Percentiles rank a stretch among this genome's conserved stretches.
Conservation (phyloP, 1,139 yeast genomes). For the Ogataea hybrid region DNA sequence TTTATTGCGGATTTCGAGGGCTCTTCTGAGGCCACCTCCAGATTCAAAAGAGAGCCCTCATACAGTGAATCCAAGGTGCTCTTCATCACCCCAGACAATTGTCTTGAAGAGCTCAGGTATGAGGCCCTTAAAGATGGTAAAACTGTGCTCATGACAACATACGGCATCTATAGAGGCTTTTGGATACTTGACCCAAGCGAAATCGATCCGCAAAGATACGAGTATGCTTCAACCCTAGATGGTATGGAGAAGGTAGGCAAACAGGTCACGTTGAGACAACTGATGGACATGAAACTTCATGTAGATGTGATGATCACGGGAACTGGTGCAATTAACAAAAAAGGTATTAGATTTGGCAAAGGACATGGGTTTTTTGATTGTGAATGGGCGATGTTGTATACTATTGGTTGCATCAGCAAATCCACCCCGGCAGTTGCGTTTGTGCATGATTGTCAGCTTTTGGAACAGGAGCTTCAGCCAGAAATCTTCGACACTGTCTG, state of each 20-base stretch:
- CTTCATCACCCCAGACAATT: slow-evolving; percentile 31
- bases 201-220: slow-evolving; percentile 20
- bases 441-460: slow-evolving; percentile 31
- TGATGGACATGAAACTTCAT: slow-evolving; percentile 17
- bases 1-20: slow-evolving; percentile 32
- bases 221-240: slow-evolving; percentile 29
- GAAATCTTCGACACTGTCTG: slow-evolving; percentile 32
- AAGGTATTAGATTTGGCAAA: slow-evolving; percentile 31
- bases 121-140: slow-evolving; percentile 24
- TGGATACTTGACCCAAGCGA: slow-evolving; percentile 28
- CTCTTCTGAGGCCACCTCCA: slow-evolving; percentile 22
- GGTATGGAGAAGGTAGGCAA: slow-evolving; percentile 28
- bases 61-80: slow-evolving; percentile 18
- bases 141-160: slow-evolving; percentile 29
- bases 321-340: slow-evolving; percentile 30
- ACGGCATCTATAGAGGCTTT: slow-evolving; percentile 30
- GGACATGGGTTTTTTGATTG: slow-evolving; percentile 32
- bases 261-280: slow-evolving; percentile 20
- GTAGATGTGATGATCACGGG: slow-evolving; percentile 30
- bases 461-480: slow-evolving; percentile 26
- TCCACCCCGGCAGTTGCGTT: slow-evolving; percentile 28
- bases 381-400: slow-evolving; percentile 32
- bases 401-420: slow-evolving; percentile 24
- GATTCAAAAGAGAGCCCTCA: slow-evolving; percentile 15
- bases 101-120: slow-evolving; percentile 27